Conservation (phyloP, 495 filamentous ascomycete species). For the Penicillium angulare region DNA sequence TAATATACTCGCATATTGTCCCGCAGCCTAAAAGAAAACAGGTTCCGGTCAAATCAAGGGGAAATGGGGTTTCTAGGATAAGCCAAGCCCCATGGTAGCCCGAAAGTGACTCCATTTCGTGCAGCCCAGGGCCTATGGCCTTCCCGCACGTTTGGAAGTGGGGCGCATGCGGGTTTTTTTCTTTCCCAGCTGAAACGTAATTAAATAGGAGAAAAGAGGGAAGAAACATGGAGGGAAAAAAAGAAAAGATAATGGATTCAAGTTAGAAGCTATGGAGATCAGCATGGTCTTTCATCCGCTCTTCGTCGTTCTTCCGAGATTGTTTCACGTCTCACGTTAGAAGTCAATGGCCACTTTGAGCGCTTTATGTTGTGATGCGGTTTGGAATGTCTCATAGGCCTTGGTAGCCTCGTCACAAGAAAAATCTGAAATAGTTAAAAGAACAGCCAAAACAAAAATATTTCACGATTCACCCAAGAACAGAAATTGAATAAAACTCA, state of each 20-base stretch:
- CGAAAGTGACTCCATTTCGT: not conserved
- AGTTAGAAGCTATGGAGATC: not conserved
- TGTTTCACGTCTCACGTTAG: not conserved
- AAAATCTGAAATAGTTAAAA: conserved; percentile 8
- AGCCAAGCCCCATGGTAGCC: not conserved
- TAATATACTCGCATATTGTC: too few species aligned
- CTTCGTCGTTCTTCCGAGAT: not conserved
- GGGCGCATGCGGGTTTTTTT: not conserved
- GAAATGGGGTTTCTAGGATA: not conserved
- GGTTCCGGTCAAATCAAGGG: not conserved
- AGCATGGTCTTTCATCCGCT: not conserved
- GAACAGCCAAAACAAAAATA: not conserved
- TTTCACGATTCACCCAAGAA: not conserved
- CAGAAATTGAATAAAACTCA: conserved; percentile 9
- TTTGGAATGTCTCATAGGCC: conserved; percentile 16
- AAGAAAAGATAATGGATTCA: not conserved
- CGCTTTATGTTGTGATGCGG: conserved; percentile 17
- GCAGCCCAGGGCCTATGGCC: not conserved
- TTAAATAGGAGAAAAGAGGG: not conserved
- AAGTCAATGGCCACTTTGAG: conserved; percentile 28
- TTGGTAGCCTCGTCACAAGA: conserved; percentile 3
- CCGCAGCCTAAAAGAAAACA: too few species aligned
- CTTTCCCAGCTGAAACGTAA: not conserved
- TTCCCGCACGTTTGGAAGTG: not conserved
- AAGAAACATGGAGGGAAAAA: not conserved